Evolutionary conservation across 2,329 filamentous ascomycete species (phyloP).

Genomic region (Davidsoniella eucalypti): DNA sequence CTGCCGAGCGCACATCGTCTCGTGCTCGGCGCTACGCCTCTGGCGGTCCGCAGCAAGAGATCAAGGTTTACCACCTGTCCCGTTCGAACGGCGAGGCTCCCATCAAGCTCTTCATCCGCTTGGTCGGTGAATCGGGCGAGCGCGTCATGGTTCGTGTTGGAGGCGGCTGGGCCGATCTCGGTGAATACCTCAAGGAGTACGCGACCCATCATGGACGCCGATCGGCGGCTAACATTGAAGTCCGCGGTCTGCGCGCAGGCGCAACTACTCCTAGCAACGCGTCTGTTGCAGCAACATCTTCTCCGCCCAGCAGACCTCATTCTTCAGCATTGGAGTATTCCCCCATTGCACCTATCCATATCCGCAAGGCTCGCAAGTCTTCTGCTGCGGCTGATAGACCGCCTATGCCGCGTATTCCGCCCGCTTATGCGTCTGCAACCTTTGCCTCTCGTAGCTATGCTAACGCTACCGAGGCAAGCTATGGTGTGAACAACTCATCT

Average conservation of each 20-base stretch:
- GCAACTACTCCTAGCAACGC: neutral
- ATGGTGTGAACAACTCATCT: too few relatives aligned
- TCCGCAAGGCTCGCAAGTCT: conserved; percentile 38
- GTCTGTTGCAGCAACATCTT: conserved; percentile 18
- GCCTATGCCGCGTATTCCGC: conserved; percentile 16
- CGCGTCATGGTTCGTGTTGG: conserved; percentile 96
- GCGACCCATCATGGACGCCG: conserved; percentile 79
- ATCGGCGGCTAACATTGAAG: conserved; percentile 39
- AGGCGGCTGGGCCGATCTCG: conserved; percentile 94
- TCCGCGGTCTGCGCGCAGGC: conserved; percentile 18
- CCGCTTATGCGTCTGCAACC: conserved; percentile 28
- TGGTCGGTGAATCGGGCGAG: conserved; percentile 78
- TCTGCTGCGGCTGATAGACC: conserved; percentile 18
- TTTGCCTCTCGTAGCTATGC: conserved; percentile 12
- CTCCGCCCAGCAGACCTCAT: conserved; percentile 25
- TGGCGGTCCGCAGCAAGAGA: conserved; percentile 40
- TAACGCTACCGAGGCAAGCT: conserved; percentile 21
- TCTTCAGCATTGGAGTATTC: conserved; percentile 19
- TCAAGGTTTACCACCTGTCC: conserved; percentile 83
- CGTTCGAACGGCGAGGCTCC: conserved; percentile 70
- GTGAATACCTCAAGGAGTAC: conserved; percentile 87
- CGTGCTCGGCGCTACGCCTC: conserved; percentile 24
- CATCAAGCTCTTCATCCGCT: conserved; percentile 85
- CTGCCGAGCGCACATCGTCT: conserved; percentile 33
- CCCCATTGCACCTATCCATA: conserved; percentile 32